Evolutionary conservation across 192 early-diverging fungal genomes (phyloP).

Genomic region (Chytriomyces sp.): DNA sequence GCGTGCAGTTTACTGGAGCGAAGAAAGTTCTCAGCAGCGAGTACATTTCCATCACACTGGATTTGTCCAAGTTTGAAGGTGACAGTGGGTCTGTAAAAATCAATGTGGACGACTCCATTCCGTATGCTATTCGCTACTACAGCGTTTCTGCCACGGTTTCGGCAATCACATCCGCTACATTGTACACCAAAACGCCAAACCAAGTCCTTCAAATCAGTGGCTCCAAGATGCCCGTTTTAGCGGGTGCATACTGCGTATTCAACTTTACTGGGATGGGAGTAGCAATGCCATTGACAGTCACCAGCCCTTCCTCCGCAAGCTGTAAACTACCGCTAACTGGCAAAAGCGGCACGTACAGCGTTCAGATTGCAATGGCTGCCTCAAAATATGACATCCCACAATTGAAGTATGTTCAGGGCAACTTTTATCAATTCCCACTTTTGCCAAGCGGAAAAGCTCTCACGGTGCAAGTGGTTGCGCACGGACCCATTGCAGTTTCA

Average conservation of each 20-base stretch:
- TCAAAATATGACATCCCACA: constrained; percentile 27
- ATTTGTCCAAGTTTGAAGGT: constrained; percentile 30
- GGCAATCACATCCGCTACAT: not conserved
- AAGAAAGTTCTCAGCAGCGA: constrained; percentile 21
- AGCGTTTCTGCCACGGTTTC: constrained; percentile 3
- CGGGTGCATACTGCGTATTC: constrained; percentile 35
- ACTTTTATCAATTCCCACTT: constrained; percentile 18
- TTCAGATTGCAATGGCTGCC: constrained; percentile 21
- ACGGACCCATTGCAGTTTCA: constrained; percentile 12
- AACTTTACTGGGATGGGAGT: constrained; percentile 20
- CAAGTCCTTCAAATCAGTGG: constrained; percentile 18
- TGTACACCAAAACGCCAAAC: constrained; percentile 16
- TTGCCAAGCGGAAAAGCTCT: not conserved
- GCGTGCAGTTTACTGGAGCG: not conserved
- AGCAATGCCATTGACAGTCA: constrained; percentile 16
- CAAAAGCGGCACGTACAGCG: constrained; percentile 10
- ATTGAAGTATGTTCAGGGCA: constrained; percentile 6
- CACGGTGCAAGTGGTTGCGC: constrained; percentile 7
- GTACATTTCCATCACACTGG: constrained; percentile 21
- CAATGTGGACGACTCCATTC: constrained; percentile 33
- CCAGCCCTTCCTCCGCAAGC: constrained; percentile 12
- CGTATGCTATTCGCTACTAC: constrained; percentile 36
- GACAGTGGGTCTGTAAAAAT: constrained; percentile 20
- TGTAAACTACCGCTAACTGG: constrained; percentile 19
- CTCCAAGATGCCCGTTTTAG: not conserved